phyloP scores from a whole-genome alignment of 2,329 filamentous ascomycete genomes.

The Trichoderma guizhouense region DNA sequence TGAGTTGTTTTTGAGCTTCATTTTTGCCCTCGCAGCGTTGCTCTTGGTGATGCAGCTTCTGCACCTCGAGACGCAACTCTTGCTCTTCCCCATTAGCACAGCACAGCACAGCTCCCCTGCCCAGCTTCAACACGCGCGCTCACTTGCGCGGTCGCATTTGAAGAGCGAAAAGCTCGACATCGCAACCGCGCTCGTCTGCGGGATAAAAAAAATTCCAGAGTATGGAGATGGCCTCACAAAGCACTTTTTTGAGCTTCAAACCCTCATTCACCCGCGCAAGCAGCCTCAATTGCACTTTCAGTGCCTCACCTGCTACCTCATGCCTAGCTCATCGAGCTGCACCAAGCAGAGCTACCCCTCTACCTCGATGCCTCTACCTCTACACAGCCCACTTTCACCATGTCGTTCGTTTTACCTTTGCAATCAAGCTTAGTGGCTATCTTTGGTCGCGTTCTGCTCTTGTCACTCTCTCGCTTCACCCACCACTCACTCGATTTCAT shows the following conservation, averaged over 20 bases:
- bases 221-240: conserved; percentile 32
- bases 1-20: conserved; percentile 22
- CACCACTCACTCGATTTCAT: conserved; percentile 15
- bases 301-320: conserved; percentile 25
- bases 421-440: background rate
- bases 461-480: background rate
- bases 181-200: conserved; percentile 25
- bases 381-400: background rate
- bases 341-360: conserved; percentile 26
- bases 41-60: conserved; percentile 16
- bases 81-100: conserved; percentile 19
- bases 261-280: conserved; percentile 31
- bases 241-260: conserved; percentile 36
- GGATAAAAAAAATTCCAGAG: conserved; percentile 32
- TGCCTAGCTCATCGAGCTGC: background rate
- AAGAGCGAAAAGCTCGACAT: conserved; percentile 23
- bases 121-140: conserved; percentile 9
- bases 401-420: background rate
- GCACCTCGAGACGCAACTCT: conserved; percentile 12
- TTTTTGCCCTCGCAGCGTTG: conserved; percentile 18
- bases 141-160: conserved; percentile 15
- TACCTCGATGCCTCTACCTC: background rate
- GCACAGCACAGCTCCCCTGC: background rate
- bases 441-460: background rate
- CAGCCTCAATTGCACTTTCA: conserved; percentile 31